phyloP scores from a whole-genome alignment of 1,284 basidiomycete genomes.

The Phenoliferia sp. region DNA sequence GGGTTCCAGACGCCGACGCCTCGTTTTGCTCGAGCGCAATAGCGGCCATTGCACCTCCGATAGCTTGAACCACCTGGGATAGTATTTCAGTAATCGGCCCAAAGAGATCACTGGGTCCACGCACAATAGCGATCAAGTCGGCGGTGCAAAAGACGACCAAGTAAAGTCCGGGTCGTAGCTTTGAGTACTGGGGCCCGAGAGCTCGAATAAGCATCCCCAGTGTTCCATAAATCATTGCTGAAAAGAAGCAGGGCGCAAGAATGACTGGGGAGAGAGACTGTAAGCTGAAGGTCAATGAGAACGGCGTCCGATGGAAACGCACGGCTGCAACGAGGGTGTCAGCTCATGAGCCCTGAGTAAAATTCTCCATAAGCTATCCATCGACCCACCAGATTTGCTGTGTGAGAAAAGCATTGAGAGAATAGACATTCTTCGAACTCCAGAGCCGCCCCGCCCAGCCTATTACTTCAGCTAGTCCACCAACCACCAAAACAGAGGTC shows the following conservation, averaged over 20 bases:
- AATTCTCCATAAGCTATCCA: neutral
- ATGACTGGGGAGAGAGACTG: neutral
- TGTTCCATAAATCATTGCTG: constrained; percentile 11
- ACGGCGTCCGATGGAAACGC: constrained; percentile 4
- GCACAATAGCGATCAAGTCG: constrained; percentile 23
- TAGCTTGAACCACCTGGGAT: constrained; percentile 17
- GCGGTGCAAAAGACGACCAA: constrained; percentile 15
- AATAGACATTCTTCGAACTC: constrained; percentile 13
- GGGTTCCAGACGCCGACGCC: neutral
- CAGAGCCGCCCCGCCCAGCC: constrained; percentile 22
- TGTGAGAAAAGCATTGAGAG: neutral
- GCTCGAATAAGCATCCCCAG: constrained; percentile 22
- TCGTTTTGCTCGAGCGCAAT: constrained; percentile 15
- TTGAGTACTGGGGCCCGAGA: constrained; percentile 12
- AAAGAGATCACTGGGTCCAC: neutral
- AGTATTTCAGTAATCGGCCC: neutral
- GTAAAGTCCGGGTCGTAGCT: constrained; percentile 1
- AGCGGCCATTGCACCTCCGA: constrained; percentile 23
- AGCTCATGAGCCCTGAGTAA: neutral
- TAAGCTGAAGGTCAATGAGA: neutral
- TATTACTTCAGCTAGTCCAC: constrained; percentile 12
- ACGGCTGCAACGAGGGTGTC: neutral
- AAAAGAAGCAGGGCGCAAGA: constrained; percentile 29
- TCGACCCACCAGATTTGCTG: neutral
- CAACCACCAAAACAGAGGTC: constrained; percentile 17